Evolutionary conservation across 2,329 filamentous ascomycete genomes (phyloP).

Genomic region (Arthrobotrys entomopaga): DNA sequence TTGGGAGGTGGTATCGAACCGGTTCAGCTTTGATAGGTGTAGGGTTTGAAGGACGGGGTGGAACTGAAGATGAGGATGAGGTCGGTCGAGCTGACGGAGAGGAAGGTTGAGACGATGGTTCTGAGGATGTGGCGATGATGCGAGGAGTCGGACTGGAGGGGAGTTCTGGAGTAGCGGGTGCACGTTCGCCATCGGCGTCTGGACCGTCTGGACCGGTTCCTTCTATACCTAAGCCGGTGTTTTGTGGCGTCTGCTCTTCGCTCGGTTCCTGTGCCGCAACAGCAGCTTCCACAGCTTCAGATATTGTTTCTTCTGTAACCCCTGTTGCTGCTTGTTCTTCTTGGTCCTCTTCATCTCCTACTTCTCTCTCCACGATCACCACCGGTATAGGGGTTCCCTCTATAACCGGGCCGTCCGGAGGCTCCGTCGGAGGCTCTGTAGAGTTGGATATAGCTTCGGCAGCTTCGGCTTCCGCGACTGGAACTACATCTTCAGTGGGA

Average conservation of each 20-base stretch:
- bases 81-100: slow-evolving; percentile 35
- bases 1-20: slow-evolving; percentile 62
- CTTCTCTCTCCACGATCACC: background rate
- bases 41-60: slow-evolving; percentile 33
- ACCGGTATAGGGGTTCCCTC: slow-evolving; percentile 13
- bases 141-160: slow-evolving; percentile 44
- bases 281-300: slow-evolving; percentile 9
- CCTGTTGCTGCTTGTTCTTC: too few relatives aligned
- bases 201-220: slow-evolving; percentile 6
- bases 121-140: slow-evolving; percentile 40
- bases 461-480: background rate
- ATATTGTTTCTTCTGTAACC: slow-evolving; percentile 4
- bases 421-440: background rate
- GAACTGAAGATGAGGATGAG: slow-evolving; percentile 48
- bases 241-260: background rate
- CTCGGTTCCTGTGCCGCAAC: background rate
- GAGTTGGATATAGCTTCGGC: slow-evolving; percentile 5
- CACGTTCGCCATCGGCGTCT: slow-evolving; percentile 26
- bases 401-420: background rate
- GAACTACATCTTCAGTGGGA: slow-evolving; percentile 2
- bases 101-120: slow-evolving; percentile 34
- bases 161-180: slow-evolving; percentile 13
- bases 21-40: slow-evolving; percentile 35
- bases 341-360: background rate
- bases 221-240: slow-evolving; percentile 13